Base-by-base conservation (phyloP, 148 eudicot genomes). In the Arbutus unedo region DNA sequence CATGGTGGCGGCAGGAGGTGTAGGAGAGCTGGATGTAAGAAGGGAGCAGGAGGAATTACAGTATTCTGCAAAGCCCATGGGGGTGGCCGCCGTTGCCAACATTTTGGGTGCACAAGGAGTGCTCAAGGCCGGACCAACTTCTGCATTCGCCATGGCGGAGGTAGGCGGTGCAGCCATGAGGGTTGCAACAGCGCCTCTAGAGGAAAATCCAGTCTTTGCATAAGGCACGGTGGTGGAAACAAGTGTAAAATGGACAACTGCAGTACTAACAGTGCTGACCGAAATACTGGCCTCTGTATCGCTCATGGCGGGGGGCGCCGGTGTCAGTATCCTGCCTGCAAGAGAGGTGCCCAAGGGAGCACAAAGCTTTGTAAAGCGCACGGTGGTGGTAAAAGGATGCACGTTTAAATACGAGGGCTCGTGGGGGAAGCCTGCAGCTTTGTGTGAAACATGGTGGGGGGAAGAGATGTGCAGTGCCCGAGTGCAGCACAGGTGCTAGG, bases 391-490 rank as follows among this genome's bases (percentile, higher is more conserved):
- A 93, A 90, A 87, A 85, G 98, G 81, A n/a, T 93, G 98, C 86
- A 90, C 89, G 0, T 84, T 74, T 74, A 25, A 55, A 92, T 94
- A 94, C 89, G 86, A 93, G 97, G 51, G 95, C 90, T 6, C 93
- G 77, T 95, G 98, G 84, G 87, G 80, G 5, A 93, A 88, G 77
- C 95, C 95, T 43, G 97, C 98, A 1, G 97, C 83, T 0, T 90
- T 91, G 15, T 94, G 97, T 79, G 91, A 94, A 86, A 95, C 97
- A 93, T 55, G 98, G 98, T 8, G 98, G 98, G 11, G 98, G 98
- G 3, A 94, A 94, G 89, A 90, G 98, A 79, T 94, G 97, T 82
- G 91, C 90, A 19, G 73, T 44, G 47, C 79, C 86, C 3, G 97
- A 80, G n/a, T 94, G 98, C 83, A 88, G 89, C 23, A 93, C 88